A percentile compares a stretch with the other conserved stretches of the same genome.
Conservation (phyloP, 805 yeast genomes). For the Starmerella kuoi region DNA sequence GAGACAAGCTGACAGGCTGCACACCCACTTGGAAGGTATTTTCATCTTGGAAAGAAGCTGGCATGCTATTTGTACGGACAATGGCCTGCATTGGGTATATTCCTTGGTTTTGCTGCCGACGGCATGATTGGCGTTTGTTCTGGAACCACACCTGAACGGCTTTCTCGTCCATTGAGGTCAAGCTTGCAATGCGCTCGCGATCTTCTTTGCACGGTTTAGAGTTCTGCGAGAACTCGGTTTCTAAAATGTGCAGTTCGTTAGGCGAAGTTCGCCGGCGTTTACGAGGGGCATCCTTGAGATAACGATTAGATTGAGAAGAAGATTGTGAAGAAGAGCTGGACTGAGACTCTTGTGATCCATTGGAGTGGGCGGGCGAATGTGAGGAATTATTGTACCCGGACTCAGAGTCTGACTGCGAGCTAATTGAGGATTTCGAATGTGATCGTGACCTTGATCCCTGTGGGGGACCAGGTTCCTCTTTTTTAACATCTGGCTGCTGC, state of each 20-base stretch:
- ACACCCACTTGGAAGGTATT: constrained; percentile 2
- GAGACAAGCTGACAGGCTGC: neutral
- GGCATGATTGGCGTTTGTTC: constrained; percentile 73
- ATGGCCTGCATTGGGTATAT: constrained; percentile 5
- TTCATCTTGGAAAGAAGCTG: constrained; percentile 17
- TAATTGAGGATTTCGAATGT: neutral
- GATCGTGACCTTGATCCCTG: neutral
- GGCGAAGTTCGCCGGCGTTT: constrained; percentile 93
- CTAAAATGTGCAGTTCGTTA: constrained; percentile 67
- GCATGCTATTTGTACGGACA: constrained; percentile 15
- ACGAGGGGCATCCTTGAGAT: constrained; percentile 60
- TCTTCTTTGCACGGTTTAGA: constrained; percentile 69
- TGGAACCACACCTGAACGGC: constrained; percentile 99
- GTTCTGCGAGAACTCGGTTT: constrained; percentile 63
- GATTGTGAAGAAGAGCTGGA: constrained; percentile 25
- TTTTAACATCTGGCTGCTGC: neutral
- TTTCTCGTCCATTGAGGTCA: constrained; percentile 88
- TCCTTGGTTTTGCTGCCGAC: constrained; percentile 22
- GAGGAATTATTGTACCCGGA: neutral
- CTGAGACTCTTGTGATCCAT: neutral
- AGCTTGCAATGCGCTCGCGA: constrained; percentile 65
- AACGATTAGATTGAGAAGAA: constrained; percentile 62
- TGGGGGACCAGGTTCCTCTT: neutral
- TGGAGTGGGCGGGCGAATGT: neutral
- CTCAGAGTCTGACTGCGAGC: neutral